Conservation (phyloP, 352 stramenopile genomes). For the Phytophthora pluvialis region DNA sequence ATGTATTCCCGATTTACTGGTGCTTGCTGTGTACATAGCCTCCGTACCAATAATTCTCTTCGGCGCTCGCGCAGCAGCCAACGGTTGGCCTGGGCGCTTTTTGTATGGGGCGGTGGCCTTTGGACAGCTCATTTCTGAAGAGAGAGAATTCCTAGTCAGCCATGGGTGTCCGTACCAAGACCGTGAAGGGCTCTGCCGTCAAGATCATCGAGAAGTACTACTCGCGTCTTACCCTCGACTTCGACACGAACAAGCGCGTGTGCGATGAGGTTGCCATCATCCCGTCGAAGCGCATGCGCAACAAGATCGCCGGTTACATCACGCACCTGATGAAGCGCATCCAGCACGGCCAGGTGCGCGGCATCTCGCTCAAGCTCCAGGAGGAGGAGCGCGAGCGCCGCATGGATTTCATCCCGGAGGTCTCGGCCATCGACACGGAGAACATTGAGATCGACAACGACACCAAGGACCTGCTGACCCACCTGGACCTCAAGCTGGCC, state of each 20-base stretch:
- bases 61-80: slow-evolving; percentile 6
- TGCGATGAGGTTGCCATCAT: slow-evolving; percentile 98
- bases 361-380: slow-evolving; percentile 99
- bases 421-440: slow-evolving; percentile 94
- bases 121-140: slow-evolving; percentile 38
- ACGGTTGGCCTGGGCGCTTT: slow-evolving; percentile 21
- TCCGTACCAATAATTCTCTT: slow-evolving; percentile 13
- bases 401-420: slow-evolving; percentile 99
- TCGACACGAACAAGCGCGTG: slow-evolving; percentile 99
- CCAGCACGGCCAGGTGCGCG: slow-evolving; percentile 98
- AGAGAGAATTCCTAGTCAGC: slow-evolving; percentile 52
- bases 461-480: slow-evolving; percentile 98
- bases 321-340: slow-evolving; percentile 99
- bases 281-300: slow-evolving; percentile 99
- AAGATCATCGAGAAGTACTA: slow-evolving; percentile 99
- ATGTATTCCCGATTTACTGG: no score
- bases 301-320: slow-evolving; percentile 99
- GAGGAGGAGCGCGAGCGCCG: slow-evolving; percentile 99
- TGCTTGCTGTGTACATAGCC: slow-evolving; percentile 1
- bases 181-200: slow-evolving; percentile 99
- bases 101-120: no score
- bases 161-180: slow-evolving; percentile 99
- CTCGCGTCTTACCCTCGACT: slow-evolving; percentile 98
- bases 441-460: slow-evolving; percentile 98
- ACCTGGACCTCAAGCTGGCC: slow-evolving; percentile 94